Percentiles rank a stretch among this genome's conserved stretches.
Evolutionary conservation across 2,329 filamentous ascomycete species (phyloP).

Genomic region (Calonectria honghensis): DNA sequence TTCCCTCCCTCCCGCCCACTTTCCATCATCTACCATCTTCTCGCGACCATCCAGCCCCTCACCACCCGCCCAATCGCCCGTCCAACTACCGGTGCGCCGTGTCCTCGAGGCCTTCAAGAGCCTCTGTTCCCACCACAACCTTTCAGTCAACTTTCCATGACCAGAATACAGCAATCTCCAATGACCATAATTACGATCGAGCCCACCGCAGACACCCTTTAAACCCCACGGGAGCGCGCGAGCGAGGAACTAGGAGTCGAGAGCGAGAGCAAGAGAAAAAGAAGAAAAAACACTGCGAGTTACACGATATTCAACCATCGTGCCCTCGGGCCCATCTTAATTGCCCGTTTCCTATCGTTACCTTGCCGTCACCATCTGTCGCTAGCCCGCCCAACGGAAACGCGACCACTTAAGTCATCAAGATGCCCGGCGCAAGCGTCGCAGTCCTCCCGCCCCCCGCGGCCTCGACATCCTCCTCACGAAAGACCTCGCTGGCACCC

Average conservation of each 20-base stretch:
- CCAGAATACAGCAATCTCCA: conserved; percentile 63
- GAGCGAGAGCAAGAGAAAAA: conserved; percentile 59
- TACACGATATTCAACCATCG: conserved; percentile 77
- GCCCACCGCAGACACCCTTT: conserved; percentile 80
- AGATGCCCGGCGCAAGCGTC: conserved; percentile 83
- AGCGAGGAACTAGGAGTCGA: conserved; percentile 70
- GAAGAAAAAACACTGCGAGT: conserved; percentile 53
- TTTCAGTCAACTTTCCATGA: conserved; percentile 64
- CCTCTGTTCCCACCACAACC: conserved; percentile 54
- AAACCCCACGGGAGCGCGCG: conserved; percentile 81
- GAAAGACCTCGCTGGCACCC: conserved; percentile 85
- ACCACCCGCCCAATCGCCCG: conserved; percentile 55
- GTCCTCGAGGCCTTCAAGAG: conserved; percentile 56
- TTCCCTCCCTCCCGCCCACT: conserved; percentile 53
- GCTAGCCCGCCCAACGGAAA: conserved; percentile 48
- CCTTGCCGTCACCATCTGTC: conserved; percentile 53
- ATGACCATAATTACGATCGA: conserved; percentile 72
- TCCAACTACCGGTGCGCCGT: conserved; percentile 46
- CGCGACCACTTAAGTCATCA: conserved; percentile 61
- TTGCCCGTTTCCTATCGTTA: conserved; percentile 53
- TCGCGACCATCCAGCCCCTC: conserved; percentile 49
- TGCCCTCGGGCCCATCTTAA: conserved; percentile 62
- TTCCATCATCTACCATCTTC: conserved; percentile 54
- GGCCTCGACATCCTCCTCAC: conserved; percentile 81
- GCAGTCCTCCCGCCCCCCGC: conserved; percentile 78